A percentile compares a stretch with the other conserved stretches of the same genome.
phyloP scores from a whole-genome alignment of 2,329 filamentous ascomycete genomes.

The Microcyclosporella mali region DNA sequence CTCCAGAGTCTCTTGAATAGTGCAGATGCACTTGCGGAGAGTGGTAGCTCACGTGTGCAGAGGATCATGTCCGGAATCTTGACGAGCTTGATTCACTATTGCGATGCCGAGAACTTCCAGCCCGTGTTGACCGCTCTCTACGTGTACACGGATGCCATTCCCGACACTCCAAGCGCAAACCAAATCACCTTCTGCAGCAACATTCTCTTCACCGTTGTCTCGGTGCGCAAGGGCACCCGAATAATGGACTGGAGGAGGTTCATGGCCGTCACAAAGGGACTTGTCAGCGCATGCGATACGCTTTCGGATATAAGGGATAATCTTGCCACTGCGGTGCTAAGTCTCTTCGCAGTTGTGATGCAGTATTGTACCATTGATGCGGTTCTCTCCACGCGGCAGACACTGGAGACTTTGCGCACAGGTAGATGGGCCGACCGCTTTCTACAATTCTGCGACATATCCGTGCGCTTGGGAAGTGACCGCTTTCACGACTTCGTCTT shows the following conservation, averaged over 20 bases:
- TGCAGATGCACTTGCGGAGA: slow-evolving; percentile 13
- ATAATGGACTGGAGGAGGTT: slow-evolving; percentile 65
- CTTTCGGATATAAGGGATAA: slow-evolving; percentile 14
- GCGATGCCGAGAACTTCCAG: slow-evolving; percentile 65
- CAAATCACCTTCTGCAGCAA: slow-evolving; percentile 38
- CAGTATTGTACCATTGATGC: slow-evolving; percentile 73
- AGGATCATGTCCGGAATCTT: slow-evolving; percentile 69
- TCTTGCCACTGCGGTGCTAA: slow-evolving; percentile 36
- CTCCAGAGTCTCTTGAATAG: slow-evolving; percentile 44
- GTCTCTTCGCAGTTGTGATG: slow-evolving; percentile 57
- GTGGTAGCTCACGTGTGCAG: slow-evolving; percentile 11
- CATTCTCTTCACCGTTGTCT: slow-evolving; percentile 63
- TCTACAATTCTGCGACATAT: slow-evolving; percentile 75
- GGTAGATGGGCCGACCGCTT: slow-evolving; percentile 66
- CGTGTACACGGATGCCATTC: slow-evolving; percentile 38
- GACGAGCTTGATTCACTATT: slow-evolving; percentile 77
- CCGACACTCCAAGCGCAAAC: slow-evolving; percentile 34
- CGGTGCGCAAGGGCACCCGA: slow-evolving; percentile 74
- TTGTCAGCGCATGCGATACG: slow-evolving; percentile 27
- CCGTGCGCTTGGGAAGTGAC: slow-evolving; percentile 65
- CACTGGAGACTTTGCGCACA: slow-evolving; percentile 59
- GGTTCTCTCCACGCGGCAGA: slow-evolving; percentile 62
- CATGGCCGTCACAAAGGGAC: slow-evolving; percentile 39
- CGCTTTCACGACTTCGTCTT: slow-evolving; percentile 75
- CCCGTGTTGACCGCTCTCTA: slow-evolving; percentile 60